These are phyloP conservation scores for Conringia planisiliqua DNA, from an alignment of 345 rosid genomes.

Conservation along the genomic window DNA sequence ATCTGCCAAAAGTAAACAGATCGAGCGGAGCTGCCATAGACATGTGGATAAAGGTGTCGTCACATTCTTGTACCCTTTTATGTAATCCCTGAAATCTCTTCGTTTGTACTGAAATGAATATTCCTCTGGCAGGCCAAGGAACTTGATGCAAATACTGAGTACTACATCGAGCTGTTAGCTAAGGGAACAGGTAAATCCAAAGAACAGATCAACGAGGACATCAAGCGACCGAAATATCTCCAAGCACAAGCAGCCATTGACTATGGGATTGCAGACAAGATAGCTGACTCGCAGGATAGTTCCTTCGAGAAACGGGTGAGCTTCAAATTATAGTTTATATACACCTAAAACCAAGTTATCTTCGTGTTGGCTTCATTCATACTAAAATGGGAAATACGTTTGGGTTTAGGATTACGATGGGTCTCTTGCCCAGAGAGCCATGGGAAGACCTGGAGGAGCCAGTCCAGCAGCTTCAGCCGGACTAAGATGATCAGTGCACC, in stretches of 20 bases:
- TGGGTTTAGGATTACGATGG: slow-evolving; percentile 64
- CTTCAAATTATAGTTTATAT: neutral
- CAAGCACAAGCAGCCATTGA: slow-evolving; percentile 71
- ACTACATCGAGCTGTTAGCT: slow-evolving; percentile 65
- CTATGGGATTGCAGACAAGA: slow-evolving; percentile 86
- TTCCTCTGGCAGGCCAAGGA: slow-evolving; percentile 65
- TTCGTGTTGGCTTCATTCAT: slow-evolving; percentile 10
- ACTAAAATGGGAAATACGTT: slow-evolving; percentile 4
- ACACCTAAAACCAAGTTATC: neutral
- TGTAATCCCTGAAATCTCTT: neutral
- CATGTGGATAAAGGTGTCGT: slow-evolving; percentile 78
- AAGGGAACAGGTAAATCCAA: slow-evolving; percentile 72
- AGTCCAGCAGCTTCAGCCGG: slow-evolving; percentile 63
- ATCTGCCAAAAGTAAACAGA: slow-evolving; percentile 66
- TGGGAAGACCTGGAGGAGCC: slow-evolving; percentile 51
- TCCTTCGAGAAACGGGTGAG: slow-evolving; percentile 66
- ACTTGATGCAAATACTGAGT: slow-evolving; percentile 64
- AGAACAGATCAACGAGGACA: slow-evolving; percentile 72
- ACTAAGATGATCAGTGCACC: slow-evolving; percentile 41
- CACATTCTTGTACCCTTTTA: neutral
- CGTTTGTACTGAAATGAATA: neutral
- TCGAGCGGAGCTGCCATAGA: slow-evolving; percentile 83
- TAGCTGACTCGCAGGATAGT: slow-evolving; percentile 49
- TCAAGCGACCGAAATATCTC: slow-evolving; percentile 67
- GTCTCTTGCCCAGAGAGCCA: slow-evolving; percentile 61